Evolutionary conservation across 371 early-diverging fungal species (phyloP), one percentile per base, ranked within the genome.

Genomic region (Rhizoclosmatium hyalinum): DNA sequence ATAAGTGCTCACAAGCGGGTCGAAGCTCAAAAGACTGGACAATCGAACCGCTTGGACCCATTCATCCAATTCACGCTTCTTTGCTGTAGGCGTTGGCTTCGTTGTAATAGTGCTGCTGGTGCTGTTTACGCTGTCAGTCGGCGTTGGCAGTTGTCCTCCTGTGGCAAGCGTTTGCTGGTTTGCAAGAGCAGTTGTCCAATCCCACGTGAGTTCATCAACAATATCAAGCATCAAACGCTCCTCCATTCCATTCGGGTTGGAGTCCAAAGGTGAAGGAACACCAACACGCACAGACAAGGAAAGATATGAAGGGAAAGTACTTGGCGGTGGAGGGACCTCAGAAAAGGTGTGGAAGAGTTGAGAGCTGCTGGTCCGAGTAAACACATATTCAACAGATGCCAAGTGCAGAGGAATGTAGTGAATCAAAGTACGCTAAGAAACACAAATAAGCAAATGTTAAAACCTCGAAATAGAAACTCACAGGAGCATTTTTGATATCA

Each of bases 161-260:
- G 45, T 14, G 3, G 66, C 17, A 8, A 50, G 19, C 1, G 17
- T 5, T 24, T 58, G 58, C 19, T 58, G 58, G 6, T 58, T 14
- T 19, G 17, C 19, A 5, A 58, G 10, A 21, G 19, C 46, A 14
- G 64, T 39, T 42, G 45, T 47, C 69, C 69, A 68, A 14, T 71
- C 72, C 72, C 72, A 71, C 21, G 72, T 61, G 47, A 71, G 62
- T 62, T 62, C 72, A n/a, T 71, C 72, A 5, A 71, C 60, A 42
- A 71, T 71, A 32, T 71, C 72, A 14, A 71, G 46, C 72, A 71
- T 71, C 60, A 71, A 43, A 19, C 72, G 60, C 47, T 71, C 72
- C 24, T 71, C 72, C 43, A 54, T 71, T 62, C 72, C 72, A 24
- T 21, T 21, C 4, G 72, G 72, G 39, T 71, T 58, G 19, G 62